A percentile compares a stretch with the other conserved stretches of the same genome.
These are phyloP conservation scores for Babesia ovis DNA, from an alignment of 169 alveolate genomes.

Conservation along the genomic window DNA sequence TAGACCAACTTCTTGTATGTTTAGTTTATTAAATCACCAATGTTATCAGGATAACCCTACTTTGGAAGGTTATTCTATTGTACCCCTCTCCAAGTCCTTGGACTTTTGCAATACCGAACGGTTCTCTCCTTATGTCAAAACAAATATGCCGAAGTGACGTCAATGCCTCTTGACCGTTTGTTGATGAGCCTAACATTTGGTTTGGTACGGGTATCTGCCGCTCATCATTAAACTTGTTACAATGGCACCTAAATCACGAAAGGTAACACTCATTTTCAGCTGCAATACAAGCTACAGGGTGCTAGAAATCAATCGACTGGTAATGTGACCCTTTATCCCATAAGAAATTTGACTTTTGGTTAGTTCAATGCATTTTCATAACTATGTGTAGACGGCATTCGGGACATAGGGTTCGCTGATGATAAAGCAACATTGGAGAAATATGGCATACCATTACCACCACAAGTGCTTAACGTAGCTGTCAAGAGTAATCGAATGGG, in stretches of 20 bases:
- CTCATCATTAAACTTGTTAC: not conserved
- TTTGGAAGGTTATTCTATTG: slow-evolving; percentile 16
- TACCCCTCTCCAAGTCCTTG: slow-evolving; percentile 5
- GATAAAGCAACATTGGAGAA: slow-evolving; percentile 29
- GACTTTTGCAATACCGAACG: slow-evolving; percentile 27
- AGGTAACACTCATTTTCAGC: slow-evolving; percentile 27
- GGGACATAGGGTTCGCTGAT: slow-evolving; percentile 10
- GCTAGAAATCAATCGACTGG: not conserved
- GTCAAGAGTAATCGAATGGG: slow-evolving; percentile 1
- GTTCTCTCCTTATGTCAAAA: slow-evolving; percentile 6
- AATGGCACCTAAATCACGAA: slow-evolving; percentile 35
- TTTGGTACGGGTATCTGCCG: not conserved
- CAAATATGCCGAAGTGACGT: not conserved
- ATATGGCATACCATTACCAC: slow-evolving; percentile 61
- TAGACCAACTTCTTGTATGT: slow-evolving; percentile 45
- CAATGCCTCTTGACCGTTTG: too few species aligned
- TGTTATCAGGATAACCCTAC: slow-evolving; percentile 18
- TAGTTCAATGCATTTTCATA: not conserved
- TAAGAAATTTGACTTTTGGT: slow-evolving; percentile 39
- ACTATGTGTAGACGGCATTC: slow-evolving; percentile 20
- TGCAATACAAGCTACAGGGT: slow-evolving; percentile 7
- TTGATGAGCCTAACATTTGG: too few species aligned
- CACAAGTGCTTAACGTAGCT: slow-evolving; percentile 3
- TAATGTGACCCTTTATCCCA: slow-evolving; percentile 25
- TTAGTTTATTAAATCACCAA: not conserved